Conservation (phyloP, 345 rosid species). For the Brassica nigra region DNA sequence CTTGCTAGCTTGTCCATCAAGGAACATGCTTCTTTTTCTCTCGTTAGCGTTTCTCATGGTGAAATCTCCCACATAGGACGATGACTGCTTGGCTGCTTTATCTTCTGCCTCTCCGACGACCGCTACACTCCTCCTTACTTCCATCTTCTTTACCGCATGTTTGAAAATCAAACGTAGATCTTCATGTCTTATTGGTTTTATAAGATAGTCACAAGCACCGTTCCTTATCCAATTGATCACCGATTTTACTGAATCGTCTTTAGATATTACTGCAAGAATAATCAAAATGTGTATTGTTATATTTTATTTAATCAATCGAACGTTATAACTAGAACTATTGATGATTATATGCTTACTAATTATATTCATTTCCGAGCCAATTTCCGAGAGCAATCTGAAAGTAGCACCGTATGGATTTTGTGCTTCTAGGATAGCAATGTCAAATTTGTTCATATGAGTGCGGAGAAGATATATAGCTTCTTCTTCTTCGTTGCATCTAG, state of each 20-base stretch:
- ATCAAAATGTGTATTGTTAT: background rate
- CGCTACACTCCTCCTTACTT: no score
- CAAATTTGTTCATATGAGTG: conserved; percentile 44
- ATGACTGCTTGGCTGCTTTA: background rate
- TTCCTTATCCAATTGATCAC: conserved; percentile 61
- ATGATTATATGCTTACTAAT: conserved; percentile 52
- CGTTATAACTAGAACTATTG: conserved; percentile 37
- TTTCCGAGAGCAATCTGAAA: conserved; percentile 55
- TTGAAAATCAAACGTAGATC: conserved; percentile 26
- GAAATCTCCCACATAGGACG: no score
- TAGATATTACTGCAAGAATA: conserved; percentile 63
- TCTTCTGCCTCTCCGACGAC: no score
- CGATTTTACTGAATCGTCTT: conserved; percentile 54
- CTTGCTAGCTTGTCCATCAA: conserved; percentile 55
- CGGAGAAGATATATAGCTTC: conserved; percentile 51
- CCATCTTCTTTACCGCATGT: no score
- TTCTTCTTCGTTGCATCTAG: conserved; percentile 60
- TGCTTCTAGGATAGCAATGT: conserved; percentile 69
- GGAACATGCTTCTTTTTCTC: background rate
- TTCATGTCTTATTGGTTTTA: conserved; percentile 61
- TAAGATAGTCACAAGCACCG: conserved; percentile 68
- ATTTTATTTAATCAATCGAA: conserved; percentile 10
- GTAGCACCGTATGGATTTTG: conserved; percentile 68
- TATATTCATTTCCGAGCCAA: conserved; percentile 59
- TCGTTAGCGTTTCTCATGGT: background rate